Evolutionary conservation across 129 eudicot species (phyloP).

Genomic region (Helianthus tuberosus): DNA sequence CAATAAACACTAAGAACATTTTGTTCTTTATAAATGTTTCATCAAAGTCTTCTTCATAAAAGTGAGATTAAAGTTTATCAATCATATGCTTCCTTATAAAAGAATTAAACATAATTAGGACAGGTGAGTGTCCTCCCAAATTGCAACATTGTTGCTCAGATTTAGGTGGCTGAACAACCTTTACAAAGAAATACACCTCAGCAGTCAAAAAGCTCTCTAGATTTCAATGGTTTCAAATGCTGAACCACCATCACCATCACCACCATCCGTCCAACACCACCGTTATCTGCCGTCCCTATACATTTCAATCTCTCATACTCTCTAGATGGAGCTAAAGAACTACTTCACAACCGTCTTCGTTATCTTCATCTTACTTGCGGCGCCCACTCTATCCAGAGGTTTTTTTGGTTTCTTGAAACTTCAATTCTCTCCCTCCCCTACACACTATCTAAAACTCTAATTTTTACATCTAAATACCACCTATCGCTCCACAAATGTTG

Average conservation of each 20-base stretch:
- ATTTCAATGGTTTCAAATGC: neutral
- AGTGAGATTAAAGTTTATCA: no score
- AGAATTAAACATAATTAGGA: no score
- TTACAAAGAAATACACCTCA: neutral
- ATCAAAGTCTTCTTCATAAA: no score
- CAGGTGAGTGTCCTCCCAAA: conserved; percentile 4
- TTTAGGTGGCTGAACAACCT: conserved; percentile 9
- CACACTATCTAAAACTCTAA: no score
- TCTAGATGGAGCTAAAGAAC: neutral
- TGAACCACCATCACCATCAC: neutral
- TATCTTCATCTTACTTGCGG: neutral
- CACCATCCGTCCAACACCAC: no score
- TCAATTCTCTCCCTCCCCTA: neutral
- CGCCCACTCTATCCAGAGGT: neutral
- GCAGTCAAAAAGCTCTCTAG: neutral
- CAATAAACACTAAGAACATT: no score
- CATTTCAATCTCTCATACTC: neutral
- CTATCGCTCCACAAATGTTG: no score
- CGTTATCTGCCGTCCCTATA: neutral
- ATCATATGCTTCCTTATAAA: no score
- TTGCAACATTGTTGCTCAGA: conserved; percentile 12
- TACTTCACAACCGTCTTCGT: neutral
- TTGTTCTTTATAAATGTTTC: no score
- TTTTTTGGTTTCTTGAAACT: neutral
- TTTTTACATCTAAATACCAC: no score